These are phyloP conservation scores for Lanzia echinophila DNA, from an alignment of 2,329 filamentous ascomycete species.

Conservation along the genomic window DNA sequence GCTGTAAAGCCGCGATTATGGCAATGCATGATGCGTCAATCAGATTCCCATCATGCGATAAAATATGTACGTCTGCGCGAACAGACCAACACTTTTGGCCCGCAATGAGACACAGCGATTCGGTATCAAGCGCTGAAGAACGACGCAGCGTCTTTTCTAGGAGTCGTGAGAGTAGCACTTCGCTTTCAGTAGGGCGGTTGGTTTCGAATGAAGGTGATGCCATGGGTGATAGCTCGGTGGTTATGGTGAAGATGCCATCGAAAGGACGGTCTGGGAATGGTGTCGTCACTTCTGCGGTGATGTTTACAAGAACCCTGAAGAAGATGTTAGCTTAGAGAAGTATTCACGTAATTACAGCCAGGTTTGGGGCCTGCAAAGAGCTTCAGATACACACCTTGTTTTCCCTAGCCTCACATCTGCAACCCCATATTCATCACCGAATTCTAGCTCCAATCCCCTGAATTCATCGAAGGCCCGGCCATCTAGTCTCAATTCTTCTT, in stretches of 20 bases:
- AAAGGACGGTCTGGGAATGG: constrained; percentile 86
- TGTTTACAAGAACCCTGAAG: constrained; percentile 69
- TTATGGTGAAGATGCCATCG: constrained; percentile 90
- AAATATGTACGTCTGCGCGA: constrained; percentile 83
- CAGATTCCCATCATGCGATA: constrained; percentile 85
- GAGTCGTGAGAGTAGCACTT: constrained; percentile 77
- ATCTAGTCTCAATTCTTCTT: constrained; percentile 76
- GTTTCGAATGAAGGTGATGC: constrained; percentile 84
- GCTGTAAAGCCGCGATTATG: constrained; percentile 78
- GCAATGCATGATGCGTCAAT: constrained; percentile 82
- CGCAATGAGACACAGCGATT: constrained; percentile 89
- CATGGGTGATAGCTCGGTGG: constrained; percentile 87
- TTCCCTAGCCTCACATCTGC: constrained; percentile 83
- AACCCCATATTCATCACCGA: constrained; percentile 87
- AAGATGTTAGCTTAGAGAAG: background rate
- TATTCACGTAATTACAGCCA: background rate
- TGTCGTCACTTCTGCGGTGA: constrained; percentile 81
- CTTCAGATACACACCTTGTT: constrained; percentile 58
- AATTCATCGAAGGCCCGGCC: constrained; percentile 76
- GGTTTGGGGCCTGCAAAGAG: background rate
- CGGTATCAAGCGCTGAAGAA: constrained; percentile 86
- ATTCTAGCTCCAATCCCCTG: constrained; percentile 67
- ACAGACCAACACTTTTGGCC: constrained; percentile 88
- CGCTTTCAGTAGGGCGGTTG: constrained; percentile 74
- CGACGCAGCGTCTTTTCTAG: constrained; percentile 92